Conservation (phyloP, 2,329 filamentous ascomycete species). For the Penicillium sp. region DNA sequence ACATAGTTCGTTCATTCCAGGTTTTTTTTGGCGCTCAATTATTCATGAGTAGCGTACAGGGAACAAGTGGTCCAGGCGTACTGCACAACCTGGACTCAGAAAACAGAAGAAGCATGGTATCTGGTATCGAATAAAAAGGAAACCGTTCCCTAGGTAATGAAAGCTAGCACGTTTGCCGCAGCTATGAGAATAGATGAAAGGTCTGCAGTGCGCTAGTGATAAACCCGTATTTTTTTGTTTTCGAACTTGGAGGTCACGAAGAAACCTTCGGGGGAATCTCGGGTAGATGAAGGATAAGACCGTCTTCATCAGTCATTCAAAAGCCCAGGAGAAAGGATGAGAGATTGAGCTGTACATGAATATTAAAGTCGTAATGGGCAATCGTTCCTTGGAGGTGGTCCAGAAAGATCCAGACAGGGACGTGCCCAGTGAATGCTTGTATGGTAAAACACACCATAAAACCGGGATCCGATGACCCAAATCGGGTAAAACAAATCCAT, state of each 20-base stretch:
- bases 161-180: constrained; percentile 19
- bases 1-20: constrained; percentile 8
- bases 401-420: constrained; percentile 25
- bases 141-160: constrained; percentile 1
- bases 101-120: constrained; percentile 28
- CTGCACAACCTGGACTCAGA: constrained; percentile 5
- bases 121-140: constrained; percentile 27
- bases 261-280: constrained; percentile 4
- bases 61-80: constrained; percentile 11
- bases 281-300: constrained; percentile 2
- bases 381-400: constrained; percentile 14
- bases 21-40: constrained; percentile 11
- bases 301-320: constrained; percentile 16
- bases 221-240: constrained; percentile 17
- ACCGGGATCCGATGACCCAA: constrained; percentile 14
- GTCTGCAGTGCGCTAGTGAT: constrained; percentile 18
- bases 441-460: constrained; percentile 14
- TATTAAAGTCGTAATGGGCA: constrained; percentile 28
- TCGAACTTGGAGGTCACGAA: constrained; percentile 5
- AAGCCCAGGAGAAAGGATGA: constrained; percentile 11
- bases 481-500: constrained; percentile 28
- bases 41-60: constrained; percentile 22
- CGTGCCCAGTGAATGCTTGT: constrained; percentile 33
- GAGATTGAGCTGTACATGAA: constrained; percentile 34
- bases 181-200: constrained; percentile 1